A percentile compares a stretch with the other conserved stretches of the same genome.
Evolutionary conservation across 2,329 filamentous ascomycete genomes (phyloP).

Genomic region (Colletotrichum gloeosporioides): DNA sequence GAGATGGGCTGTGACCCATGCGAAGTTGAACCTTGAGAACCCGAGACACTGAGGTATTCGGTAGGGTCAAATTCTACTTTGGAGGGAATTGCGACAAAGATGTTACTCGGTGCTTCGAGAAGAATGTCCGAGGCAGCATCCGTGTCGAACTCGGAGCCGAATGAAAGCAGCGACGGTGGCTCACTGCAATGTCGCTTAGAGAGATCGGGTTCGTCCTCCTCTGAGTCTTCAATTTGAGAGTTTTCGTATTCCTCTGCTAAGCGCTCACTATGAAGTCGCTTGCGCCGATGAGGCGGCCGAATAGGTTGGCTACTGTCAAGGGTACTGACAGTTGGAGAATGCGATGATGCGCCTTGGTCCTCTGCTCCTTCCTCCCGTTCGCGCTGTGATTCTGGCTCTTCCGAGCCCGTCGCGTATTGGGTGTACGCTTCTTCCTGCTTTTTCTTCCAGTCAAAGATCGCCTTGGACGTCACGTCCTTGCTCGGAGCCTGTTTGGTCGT

Average conservation of each 20-base stretch:
- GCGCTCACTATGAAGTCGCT: not conserved
- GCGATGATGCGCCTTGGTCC: not conserved
- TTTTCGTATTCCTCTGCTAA: not conserved
- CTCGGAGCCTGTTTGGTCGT: not conserved
- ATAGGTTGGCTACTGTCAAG: slow-evolving; percentile 16
- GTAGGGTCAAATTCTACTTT: slow-evolving; percentile 35
- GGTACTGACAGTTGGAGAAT: not conserved
- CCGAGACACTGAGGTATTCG: slow-evolving; percentile 39
- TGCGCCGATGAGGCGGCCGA: not conserved
- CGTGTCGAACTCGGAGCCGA: slow-evolving; percentile 10
- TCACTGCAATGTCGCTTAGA: slow-evolving; percentile 2
- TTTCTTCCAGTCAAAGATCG: slow-evolving; percentile 37
- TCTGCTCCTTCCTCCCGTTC: not conserved
- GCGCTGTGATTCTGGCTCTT: not conserved
- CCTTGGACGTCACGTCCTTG: slow-evolving; percentile 34
- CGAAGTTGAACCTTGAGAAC: slow-evolving; percentile 31
- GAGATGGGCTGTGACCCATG: slow-evolving; percentile 36
- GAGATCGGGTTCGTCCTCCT: not conserved
- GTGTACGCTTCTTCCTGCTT: not conserved
- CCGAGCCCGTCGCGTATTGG: not conserved
- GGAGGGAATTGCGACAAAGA: slow-evolving; percentile 34
- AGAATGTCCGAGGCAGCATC: slow-evolving; percentile 17
- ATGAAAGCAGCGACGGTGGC: slow-evolving; percentile 3
- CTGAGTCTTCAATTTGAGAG: not conserved
- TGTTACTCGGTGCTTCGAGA: not conserved